These are phyloP conservation scores for Akebia trifoliata DNA, from an alignment of 164 flowering plant species.

Conservation along the genomic window DNA sequence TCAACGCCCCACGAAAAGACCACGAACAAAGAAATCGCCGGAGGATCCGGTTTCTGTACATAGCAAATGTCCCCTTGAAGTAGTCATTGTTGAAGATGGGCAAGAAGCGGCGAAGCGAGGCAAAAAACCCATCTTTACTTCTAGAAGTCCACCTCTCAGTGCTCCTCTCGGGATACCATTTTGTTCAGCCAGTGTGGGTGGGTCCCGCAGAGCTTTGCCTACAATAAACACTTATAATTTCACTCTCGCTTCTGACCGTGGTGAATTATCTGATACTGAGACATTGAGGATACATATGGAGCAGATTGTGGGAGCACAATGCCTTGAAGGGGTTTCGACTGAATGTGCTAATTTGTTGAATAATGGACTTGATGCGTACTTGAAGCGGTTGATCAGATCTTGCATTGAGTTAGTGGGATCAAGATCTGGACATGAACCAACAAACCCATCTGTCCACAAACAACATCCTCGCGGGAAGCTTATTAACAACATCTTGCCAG, in stretches of 20 bases:
- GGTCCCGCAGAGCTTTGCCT: conserved; percentile 56
- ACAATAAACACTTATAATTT: conserved; percentile 29
- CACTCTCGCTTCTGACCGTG: conserved; percentile 38
- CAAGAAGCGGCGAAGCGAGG: conserved; percentile 40
- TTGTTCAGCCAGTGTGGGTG: conserved; percentile 79
- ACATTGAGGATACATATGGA: conserved; percentile 79
- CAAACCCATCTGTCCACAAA: conserved; percentile 38
- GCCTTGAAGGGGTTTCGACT: conserved; percentile 72
- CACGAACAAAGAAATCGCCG: conserved; percentile 24
- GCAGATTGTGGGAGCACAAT: conserved; percentile 68
- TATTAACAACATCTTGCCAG: conserved; percentile 67
- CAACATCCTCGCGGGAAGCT: conserved; percentile 49
- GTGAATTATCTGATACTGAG: conserved; percentile 58
- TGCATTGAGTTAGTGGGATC: conserved; percentile 65
- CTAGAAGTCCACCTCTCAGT: conserved; percentile 50
- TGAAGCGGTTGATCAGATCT: conserved; percentile 74
- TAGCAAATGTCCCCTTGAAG: conserved; percentile 35
- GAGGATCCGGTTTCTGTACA: conserved; percentile 30
- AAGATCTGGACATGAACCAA: conserved; percentile 45
- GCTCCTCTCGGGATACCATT: conserved; percentile 95
- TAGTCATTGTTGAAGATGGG: conserved; percentile 37
- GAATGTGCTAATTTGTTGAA: conserved; percentile 81
- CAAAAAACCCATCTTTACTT: conserved; percentile 20
- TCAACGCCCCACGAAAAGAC: conserved; percentile 27
- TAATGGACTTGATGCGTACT: conserved; percentile 67